Evolutionary conservation across 805 yeast genomes (phyloP).

Genomic region (Scheffersomyces lignosus): DNA sequence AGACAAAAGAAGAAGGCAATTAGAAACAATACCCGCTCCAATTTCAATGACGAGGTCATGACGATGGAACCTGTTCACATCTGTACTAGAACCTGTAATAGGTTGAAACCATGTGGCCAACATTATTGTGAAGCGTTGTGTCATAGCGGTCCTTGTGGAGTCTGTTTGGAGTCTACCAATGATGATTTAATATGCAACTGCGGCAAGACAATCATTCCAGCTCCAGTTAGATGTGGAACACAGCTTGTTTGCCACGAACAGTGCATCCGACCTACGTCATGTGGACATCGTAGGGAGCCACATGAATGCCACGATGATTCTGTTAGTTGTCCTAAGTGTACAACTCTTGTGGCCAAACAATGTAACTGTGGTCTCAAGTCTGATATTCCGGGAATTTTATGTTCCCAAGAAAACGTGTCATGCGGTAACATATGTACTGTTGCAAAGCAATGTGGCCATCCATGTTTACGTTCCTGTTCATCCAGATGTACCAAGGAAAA

Average conservation of each 20-base stretch:
- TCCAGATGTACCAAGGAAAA: conserved; percentile 59
- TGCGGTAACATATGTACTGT: conserved; percentile 49
- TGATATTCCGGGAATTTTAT: conserved; percentile 59
- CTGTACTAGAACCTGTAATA: conserved; percentile 67
- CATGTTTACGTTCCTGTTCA: conserved; percentile 59
- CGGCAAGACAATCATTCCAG: conserved; percentile 73
- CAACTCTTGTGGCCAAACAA: conserved; percentile 49
- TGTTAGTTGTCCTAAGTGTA: conserved; percentile 74
- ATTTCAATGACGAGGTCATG: conserved; percentile 51
- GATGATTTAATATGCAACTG: conserved; percentile 80
- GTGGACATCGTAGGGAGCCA: conserved; percentile 71
- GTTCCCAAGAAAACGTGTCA: conserved; percentile 67
- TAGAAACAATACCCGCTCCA: conserved; percentile 43
- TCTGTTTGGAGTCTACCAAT: conserved; percentile 77
- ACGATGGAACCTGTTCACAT: conserved; percentile 71
- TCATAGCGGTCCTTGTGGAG: conserved; percentile 77
- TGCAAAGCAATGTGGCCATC: conserved; percentile 40
- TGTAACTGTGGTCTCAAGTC: conserved; percentile 62
- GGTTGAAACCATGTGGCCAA: conserved; percentile 55
- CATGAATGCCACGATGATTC: conserved; percentile 77
- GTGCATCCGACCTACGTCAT: conserved; percentile 55
- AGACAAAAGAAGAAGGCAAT: conserved; percentile 51
- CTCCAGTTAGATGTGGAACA: conserved; percentile 87
- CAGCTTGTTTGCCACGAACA: conserved; percentile 60
- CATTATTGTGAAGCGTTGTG: conserved; percentile 72